Evolutionary conservation across 768 basidiomycete genomes (phyloP), one percentile per base, ranked within the genome.

Genomic region (Clavaria fumosa): DNA sequence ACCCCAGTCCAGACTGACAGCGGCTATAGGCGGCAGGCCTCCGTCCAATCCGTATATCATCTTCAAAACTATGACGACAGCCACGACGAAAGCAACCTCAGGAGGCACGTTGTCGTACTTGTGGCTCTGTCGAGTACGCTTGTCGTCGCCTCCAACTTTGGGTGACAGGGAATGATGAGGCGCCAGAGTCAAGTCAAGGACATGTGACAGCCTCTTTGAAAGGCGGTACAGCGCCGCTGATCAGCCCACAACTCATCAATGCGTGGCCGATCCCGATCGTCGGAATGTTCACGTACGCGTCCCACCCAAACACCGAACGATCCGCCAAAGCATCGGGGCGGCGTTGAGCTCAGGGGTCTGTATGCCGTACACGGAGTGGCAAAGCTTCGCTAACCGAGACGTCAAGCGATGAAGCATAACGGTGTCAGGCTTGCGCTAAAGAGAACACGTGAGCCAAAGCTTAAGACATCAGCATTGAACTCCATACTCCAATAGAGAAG

Each of bases 11-110:
- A 73, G 70, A 50, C 88, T 83, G 31, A 60, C 53, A 22, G 47
- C 37, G 39, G 60, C 54, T 40, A 47, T 53, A 42, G 72, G 71
- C 81, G 82, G 69, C 37, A 48, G 39, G 44, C 59, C 60, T 20
- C 75, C 83, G 51, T 90, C 86, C 20, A 90, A 50, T 1, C 88
- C 90, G 48, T 90, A 90, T 18, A 77, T 69, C 66, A 93, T 66
- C 59, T 90, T 91, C 47, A 90, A 61, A 23, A 76, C 74, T 7
- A 86, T 64, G 9, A 89, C 63, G 34, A 69, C 67, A 10, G 61
- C 62, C 2, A 69, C 72, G 31, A 71, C 51, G 17, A 85, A 57
- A 2, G 68, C 66, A 34, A 78, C 58, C 50, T 90, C 86, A 7
- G 77, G 67, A 4, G 82, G 73, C 20, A 69, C 65, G 45, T 69